Evolutionary conservation across 192 early-diverging fungal genomes (phyloP).

Genomic region (Rhizophagus sp.): DNA sequence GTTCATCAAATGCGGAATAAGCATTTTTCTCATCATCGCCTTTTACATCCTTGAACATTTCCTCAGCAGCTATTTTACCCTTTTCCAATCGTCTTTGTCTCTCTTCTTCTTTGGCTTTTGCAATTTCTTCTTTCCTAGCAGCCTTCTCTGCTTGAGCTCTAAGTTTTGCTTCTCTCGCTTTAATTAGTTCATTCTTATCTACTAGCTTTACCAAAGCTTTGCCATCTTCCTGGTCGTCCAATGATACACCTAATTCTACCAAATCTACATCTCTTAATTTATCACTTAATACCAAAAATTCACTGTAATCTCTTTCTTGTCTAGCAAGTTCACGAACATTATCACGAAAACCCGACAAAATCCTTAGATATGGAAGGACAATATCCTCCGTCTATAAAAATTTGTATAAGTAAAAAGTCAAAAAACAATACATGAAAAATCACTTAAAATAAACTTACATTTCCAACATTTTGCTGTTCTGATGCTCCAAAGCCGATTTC

Average conservation of each 20-base stretch:
- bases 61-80: constrained; percentile 72
- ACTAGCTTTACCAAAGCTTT: constrained; percentile 91
- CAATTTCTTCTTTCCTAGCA: constrained; percentile 61
- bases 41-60: constrained; percentile 77
- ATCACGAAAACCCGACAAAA: constrained; percentile 88
- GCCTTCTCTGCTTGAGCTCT: constrained; percentile 62
- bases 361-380: constrained; percentile 77
- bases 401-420: neutral
- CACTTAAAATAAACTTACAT: constrained; percentile 32
- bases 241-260: constrained; percentile 81
- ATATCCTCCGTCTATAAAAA: constrained; percentile 53
- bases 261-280: constrained; percentile 86
- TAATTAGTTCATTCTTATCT: constrained; percentile 67
- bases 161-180: constrained; percentile 67
- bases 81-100: constrained; percentile 72
- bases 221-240: constrained; percentile 96
- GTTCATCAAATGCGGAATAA: constrained; percentile 79
- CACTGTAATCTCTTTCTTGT: constrained; percentile 47
- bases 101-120: constrained; percentile 63
- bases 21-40: constrained; percentile 40
- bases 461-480: constrained; percentile 39
- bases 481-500: constrained; percentile 67
- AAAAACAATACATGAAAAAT: neutral
- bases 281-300: constrained; percentile 80
- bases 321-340: constrained; percentile 75